Evolutionary conservation across 177 flowering plant genomes (phyloP).

Genomic region (Vitis hybrid): DNA sequence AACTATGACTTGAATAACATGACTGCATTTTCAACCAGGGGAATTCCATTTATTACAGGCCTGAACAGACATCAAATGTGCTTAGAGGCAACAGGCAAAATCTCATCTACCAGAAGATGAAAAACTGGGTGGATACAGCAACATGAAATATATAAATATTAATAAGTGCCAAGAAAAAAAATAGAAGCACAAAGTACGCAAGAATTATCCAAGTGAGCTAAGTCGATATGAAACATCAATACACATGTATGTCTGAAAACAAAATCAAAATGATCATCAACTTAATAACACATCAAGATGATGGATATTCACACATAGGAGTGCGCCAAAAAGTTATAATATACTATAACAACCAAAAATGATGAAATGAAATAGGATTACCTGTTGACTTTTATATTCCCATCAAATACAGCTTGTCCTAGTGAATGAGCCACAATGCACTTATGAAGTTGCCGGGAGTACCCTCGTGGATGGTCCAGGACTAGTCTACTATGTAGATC

Average conservation of each 20-base stretch:
- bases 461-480: conserved; percentile 86
- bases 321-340: not conserved
- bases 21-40: not conserved
- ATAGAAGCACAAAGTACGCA: too few relatives aligned
- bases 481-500: conserved; percentile 82
- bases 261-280: too few relatives aligned
- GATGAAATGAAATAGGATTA: conserved; percentile 17
- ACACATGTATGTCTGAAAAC: too few relatives aligned
- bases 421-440: conserved; percentile 81
- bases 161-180: too few relatives aligned
- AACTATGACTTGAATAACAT: not conserved
- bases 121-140: too few relatives aligned
- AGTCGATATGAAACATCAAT: too few relatives aligned
- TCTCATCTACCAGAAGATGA: not conserved
- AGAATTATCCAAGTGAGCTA: too few relatives aligned
- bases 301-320: not conserved
- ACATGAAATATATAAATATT: too few relatives aligned
- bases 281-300: not conserved
- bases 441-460: conserved; percentile 81
- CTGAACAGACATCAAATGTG: not conserved
- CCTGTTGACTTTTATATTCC: conserved; percentile 88
- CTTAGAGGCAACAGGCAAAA: not conserved
- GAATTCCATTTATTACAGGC: not conserved
- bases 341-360: not conserved
- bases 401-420: conserved; percentile 90